Base-by-base conservation (phyloP, 2,329 filamentous ascomycete genomes). In the Pseudogymnoascus sp. region DNA sequence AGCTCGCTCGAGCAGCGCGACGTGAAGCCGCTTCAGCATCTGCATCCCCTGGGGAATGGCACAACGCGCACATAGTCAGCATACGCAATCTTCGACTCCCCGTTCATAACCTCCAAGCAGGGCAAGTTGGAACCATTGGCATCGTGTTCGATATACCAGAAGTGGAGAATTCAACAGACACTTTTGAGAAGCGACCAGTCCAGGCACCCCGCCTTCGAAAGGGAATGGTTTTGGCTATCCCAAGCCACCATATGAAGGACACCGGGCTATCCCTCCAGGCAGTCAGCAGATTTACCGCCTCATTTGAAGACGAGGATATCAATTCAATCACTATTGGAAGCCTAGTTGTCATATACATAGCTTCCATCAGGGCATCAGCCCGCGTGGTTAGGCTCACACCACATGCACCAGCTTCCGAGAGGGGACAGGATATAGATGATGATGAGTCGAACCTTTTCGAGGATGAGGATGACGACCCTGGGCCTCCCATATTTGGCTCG, bases 81-180 rank as follows among this genome's bases (percentile, higher is more conserved):
- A 86, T 97, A 43, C 87, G 93, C 20, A 96, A 96, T 67, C 78
- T 99, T 7, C 85, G 93, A 4, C 78, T 97, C 2, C 90, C 93
- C 0, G 91, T 97, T 0, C 84, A 85, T 53, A 84, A 81, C 0
- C 80, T 97, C 6, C 81, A 86, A 58, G 81, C 86, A 14, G 91
- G 90, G 8, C 93, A 99, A 74, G 91, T 93, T 5, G 94, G 93
- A 0, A 97, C 92, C 0, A 82, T 99, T 60, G 93, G 92, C 0
- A 78, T 97, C 58, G 80, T 88, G 2, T 80, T 88, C n/a, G 77
- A 81, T 33, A 69, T 74, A 4, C 67, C 73, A 1, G 64, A 71
- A 14, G 71, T 74, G 22, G 71, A 72, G n/a, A 53, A 66, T 4
- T 67, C 70, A 4, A 70, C 73, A 61, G 67, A 66, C 39, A 43